Base-by-base conservation (phyloP, 768 basidiomycete species). In the Termitomyces sp. region DNA sequence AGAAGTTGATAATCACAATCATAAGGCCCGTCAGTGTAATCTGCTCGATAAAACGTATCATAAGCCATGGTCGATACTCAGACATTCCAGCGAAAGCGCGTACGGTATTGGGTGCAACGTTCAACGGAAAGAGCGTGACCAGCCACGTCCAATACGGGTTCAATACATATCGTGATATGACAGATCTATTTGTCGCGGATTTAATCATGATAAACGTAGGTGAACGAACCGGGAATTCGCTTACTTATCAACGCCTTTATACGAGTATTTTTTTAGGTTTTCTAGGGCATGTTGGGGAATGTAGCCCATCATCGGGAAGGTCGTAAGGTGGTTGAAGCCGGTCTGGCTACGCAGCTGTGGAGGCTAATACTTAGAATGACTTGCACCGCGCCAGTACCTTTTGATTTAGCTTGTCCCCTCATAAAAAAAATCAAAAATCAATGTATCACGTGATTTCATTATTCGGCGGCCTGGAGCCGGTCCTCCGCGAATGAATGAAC, bases 91-190 rank as follows among this genome's bases (percentile, higher is more conserved):
- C 9, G 11, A 55, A 41, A 23, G 1, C 8, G 75, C 87, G 55
- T 64, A 95, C 94, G 11, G 87, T 87, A 69, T 98, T 98, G 1
- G 94, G 94, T 0, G 94, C 94, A 6, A 98, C 76, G 45, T 77
- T 85, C 45, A 79, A 75, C 2, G 94, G 94, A 84, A 91, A 95
- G 26, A 94, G 77, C 5, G 83, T 93, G 54, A 96, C 89, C 59
- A 96, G 83, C 89, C 89, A 90, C 35, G 78, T 91, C 94, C 94
- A 97, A 72, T 87, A 96, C 3, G 89, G 90, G 44, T 84, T 82
- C 53, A 98, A 75, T 23, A 94, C 73, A 69, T 87, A 86, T 65
- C 81, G 78, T 40, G 91, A 91, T 2, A 89, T 64, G 33, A 91
- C 62, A 9, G 92, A 95, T 68, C 91, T 94, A 58, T 33, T 38